Percentiles rank a stretch among this genome's conserved stretches.
These are phyloP conservation scores for Protea cynaroides DNA, from an alignment of 164 flowering plant species.

Conservation along the genomic window DNA sequence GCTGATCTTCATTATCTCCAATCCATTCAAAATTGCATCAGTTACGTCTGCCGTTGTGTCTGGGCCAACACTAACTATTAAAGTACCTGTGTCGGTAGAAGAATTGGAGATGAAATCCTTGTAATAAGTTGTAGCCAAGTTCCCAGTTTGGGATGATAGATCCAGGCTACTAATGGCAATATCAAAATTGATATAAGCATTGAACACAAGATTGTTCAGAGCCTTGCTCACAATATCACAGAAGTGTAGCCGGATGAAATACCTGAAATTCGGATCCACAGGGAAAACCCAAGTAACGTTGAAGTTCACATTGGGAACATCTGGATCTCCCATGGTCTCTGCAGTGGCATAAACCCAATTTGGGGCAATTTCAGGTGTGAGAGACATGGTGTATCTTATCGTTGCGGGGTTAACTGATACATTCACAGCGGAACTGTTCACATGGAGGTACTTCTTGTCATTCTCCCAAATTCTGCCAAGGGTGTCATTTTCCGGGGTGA, in stretches of 20 bases:
- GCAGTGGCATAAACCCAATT: conserved; percentile 12
- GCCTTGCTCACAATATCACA: conserved; percentile 12
- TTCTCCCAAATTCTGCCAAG: conserved; percentile 39
- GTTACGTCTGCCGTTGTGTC: conserved; percentile 7
- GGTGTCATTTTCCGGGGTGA: conserved; percentile 33
- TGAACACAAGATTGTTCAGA: conserved; percentile 2
- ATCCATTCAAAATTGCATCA: conserved; percentile 20
- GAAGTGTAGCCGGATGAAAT: conserved; percentile 11
- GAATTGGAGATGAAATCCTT: conserved; percentile 16
- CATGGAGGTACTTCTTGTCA: conserved; percentile 28
- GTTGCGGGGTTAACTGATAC: conserved; percentile 13
- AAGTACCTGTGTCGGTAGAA: conserved; percentile 8
- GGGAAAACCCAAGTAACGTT: conserved; percentile 10
- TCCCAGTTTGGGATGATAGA: conserved; percentile 5
- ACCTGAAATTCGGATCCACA: conserved; percentile 1
- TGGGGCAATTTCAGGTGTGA: conserved; percentile 4
- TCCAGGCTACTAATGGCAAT: conserved; percentile 15
- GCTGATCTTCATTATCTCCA: conserved; percentile 26
- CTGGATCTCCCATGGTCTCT: conserved; percentile 3
- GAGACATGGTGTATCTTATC: conserved; percentile 1
- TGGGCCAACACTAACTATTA: conserved; percentile 18
- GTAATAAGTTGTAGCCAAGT: conserved; percentile 16
- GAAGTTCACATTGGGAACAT: not conserved
- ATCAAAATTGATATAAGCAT: conserved; percentile 13
- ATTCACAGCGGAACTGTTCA: conserved; percentile 21